Evolutionary conservation across 129 eudicot genomes (phyloP), one percentile per base, ranked within the genome.

Genomic region (Artemisia annua): DNA sequence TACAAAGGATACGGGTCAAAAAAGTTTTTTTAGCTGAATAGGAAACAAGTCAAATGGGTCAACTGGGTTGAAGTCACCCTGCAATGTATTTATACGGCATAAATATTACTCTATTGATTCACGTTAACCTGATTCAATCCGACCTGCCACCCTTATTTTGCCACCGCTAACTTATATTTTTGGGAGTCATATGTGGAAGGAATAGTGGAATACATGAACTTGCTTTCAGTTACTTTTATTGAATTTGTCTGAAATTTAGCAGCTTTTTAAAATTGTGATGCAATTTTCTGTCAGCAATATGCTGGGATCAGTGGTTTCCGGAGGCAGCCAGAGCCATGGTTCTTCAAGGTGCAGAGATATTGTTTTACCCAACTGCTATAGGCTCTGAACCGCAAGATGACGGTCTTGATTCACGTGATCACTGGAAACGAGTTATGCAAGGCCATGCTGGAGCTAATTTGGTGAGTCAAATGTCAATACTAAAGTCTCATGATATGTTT

Each of bases 251-350:
- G 6, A 15, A 49, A 53, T 20, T 54, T 54, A 14, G 72, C 30
- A 43, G 39, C 43, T 58, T 58, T 63, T 30, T 20, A 30, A 28
- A 32, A 48, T 11, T 9, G 9, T 79, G 22, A 65, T 67, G 5
- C 19, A 63, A 32, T 53, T 3, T 39, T 66, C 59, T 74, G 62
- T 63, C 80, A 95, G 99, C 91, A 73, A 91, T 95, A 72, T 95
- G 99, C 86, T 95, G 99, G 99, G 99, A 95, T 83, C 99, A 95
- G 69, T 95, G 99, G 99, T 95, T 95, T 77, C 99, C 99, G 0
- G 99, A 95, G 83, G 96, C 97, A 63, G 99, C 99, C 43, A 88
- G 99, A 67, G 97, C 97, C 20, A 91, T 95, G 99, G 97, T 71
- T 55, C 99, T 95, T 83, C 97, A 90, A 87, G 99, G 97, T 70